Conservation (phyloP, 352 stramenopile species). For the Pythium rishiriense region DNA sequence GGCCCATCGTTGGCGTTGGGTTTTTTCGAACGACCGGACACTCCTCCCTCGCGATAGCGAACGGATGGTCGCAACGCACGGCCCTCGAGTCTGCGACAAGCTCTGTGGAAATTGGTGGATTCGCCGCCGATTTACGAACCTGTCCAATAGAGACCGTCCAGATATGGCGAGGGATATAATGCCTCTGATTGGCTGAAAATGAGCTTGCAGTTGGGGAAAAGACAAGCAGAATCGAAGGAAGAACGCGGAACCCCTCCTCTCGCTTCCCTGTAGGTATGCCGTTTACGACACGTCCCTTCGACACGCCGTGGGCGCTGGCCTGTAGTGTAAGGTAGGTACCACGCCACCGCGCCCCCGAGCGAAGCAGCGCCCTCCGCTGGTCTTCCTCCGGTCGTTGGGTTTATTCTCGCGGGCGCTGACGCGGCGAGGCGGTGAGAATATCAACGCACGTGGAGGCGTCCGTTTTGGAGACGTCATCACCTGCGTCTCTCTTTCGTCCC, state of each 20-base stretch:
- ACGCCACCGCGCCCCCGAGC: not conserved
- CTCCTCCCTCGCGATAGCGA: constrained; percentile 17
- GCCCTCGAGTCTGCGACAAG: constrained; percentile 1
- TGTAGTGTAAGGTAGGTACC: constrained; percentile 23
- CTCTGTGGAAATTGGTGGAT: constrained; percentile 3
- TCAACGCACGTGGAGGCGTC: not conserved
- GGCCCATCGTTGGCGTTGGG: constrained; percentile 15
- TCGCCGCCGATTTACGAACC: constrained; percentile 14
- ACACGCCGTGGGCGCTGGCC: constrained; percentile 21
- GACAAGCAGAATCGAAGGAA: constrained; percentile 35
- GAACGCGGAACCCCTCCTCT: constrained; percentile 15
- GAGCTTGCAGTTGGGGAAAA: constrained; percentile 28
- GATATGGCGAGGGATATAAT: constrained; percentile 20
- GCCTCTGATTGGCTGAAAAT: constrained; percentile 39
- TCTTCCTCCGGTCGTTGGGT: not conserved
- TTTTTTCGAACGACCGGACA: constrained; percentile 23
- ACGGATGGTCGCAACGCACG: not conserved
- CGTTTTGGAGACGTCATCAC: not conserved
- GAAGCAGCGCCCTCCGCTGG: not conserved
- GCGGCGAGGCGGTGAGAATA: not conserved
- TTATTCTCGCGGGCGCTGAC: not conserved
- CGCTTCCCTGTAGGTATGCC: constrained; percentile 13
- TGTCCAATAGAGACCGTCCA: constrained; percentile 4
- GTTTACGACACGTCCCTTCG: constrained; percentile 24
- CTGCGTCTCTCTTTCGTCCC: not conserved